Evolutionary conservation across 2,329 filamentous ascomycete genomes (phyloP).

Genomic region (Aspergillus luchuensis): DNA sequence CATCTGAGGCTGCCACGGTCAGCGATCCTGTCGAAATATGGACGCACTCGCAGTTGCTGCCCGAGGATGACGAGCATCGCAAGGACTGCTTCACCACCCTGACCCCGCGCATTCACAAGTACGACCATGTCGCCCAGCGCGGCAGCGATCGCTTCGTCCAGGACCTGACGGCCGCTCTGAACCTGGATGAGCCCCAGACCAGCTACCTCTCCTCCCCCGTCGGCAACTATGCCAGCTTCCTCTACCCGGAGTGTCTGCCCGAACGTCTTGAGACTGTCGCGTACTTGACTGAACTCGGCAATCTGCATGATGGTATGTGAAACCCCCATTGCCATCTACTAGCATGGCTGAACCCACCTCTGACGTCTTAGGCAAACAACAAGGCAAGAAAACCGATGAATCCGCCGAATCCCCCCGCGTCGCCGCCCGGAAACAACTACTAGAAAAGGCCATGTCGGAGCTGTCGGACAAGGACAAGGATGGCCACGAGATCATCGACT

Average conservation of each 20-base stretch:
- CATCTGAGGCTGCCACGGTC: conserved; percentile 5
- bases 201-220: conserved; percentile 16
- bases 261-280: conserved; percentile 14
- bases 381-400: conserved; percentile 11
- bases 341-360: background rate
- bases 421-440: conserved; percentile 10
- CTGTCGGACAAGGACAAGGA: conserved; percentile 15
- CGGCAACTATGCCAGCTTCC: conserved; percentile 18
- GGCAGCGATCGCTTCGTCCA: conserved; percentile 17
- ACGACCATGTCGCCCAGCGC: conserved; percentile 18
- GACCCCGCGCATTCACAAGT: conserved; percentile 14
- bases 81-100: conserved; percentile 16
- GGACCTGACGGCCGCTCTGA: conserved; percentile 12
- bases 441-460: conserved; percentile 13
- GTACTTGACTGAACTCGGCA: conserved; percentile 16
- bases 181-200: conserved; percentile 5
- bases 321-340: too few relatives aligned
- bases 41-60: conserved; percentile 12
- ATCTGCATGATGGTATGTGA: conserved; percentile 15
- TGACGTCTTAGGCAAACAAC: background rate
- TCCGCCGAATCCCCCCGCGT: conserved; percentile 12
- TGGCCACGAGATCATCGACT: conserved; percentile 18
- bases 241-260: conserved; percentile 17
- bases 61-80: conserved; percentile 7
- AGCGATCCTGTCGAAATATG: conserved; percentile 16